These are phyloP conservation scores for Spathaspora jeffriesii DNA, from an alignment of 1,139 yeast genomes.

Conservation along the genomic window DNA sequence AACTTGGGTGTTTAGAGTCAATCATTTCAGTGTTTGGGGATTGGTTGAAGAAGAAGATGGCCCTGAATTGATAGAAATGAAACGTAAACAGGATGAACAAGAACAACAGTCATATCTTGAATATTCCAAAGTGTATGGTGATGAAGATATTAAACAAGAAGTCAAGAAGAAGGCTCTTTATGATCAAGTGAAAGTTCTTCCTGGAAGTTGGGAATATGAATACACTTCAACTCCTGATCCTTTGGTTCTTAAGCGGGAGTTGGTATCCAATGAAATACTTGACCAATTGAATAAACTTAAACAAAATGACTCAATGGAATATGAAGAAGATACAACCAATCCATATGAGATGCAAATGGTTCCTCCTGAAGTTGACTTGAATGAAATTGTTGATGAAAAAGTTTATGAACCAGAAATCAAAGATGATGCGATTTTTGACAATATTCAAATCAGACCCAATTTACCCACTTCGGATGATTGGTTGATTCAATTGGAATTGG, in stretches of 20 bases:
- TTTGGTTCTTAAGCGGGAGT: slow-evolving; percentile 20
- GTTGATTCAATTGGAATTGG: slow-evolving; percentile 61
- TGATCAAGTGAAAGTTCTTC: slow-evolving; percentile 30
- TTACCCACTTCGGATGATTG: slow-evolving; percentile 60
- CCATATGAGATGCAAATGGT: slow-evolving; percentile 33
- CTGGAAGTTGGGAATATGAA: slow-evolving; percentile 36
- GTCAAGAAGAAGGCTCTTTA: slow-evolving; percentile 36
- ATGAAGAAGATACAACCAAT: slow-evolving; percentile 22
- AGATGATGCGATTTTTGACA: slow-evolving; percentile 31
- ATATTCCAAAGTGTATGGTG: slow-evolving; percentile 25
- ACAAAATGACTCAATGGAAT: slow-evolving; percentile 11
- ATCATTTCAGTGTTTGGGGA: slow-evolving; percentile 96
- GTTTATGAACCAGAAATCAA: slow-evolving; percentile 66
- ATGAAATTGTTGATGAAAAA: slow-evolving; percentile 55
- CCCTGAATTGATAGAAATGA: slow-evolving; percentile 44
- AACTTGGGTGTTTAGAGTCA: slow-evolving; percentile 79
- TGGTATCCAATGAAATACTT: slow-evolving; percentile 30
- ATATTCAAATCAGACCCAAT: slow-evolving; percentile 30
- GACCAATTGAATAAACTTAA: slow-evolving; percentile 22
- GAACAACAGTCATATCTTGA: slow-evolving; percentile 25
- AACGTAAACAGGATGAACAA: slow-evolving; percentile 29
- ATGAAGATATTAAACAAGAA: slow-evolving; percentile 30
- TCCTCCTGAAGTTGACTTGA: slow-evolving; percentile 32
- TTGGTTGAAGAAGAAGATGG: slow-evolving; percentile 69
- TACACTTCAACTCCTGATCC: slow-evolving; percentile 21